Evolutionary conservation across 2,329 filamentous ascomycete species (phyloP), one percentile per base, ranked within the genome.

Genomic region (Anthostomella pinea): DNA sequence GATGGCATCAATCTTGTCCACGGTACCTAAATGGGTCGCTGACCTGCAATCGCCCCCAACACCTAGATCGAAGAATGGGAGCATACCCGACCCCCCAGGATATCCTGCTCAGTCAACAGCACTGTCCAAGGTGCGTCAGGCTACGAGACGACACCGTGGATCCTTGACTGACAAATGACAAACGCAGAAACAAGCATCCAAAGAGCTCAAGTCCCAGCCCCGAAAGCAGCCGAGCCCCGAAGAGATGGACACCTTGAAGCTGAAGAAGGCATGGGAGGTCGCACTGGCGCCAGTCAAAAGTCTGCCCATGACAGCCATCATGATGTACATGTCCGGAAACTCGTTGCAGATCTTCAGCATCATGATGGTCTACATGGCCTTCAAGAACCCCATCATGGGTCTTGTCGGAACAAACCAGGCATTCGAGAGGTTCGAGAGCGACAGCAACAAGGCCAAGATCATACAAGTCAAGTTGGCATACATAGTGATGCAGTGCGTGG

Each of bases 241-340:
- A 55, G 90, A 97, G 67, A 96, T 90, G 75, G 91, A 97, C 63
- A 89, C 85, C 15, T 73, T 98, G 46, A 97, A 97, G 73, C 72
- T 98, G 54, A 98, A 98, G 69, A 98, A 98, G 65, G 93, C 93
- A 0, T 98, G 93, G 93, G 93, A 98, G 66, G 79, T 98, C 28
- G 91, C 93, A 26, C 79, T 98, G 30, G 91, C 85, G 2, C 93
- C 93, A 1, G 84, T 93, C 45, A 98, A 98, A 71, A 83, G 85
- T 60, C 74, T 98, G 30, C 93, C 93, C 40, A 98, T 98, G 93
- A 97, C 94, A 39, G 90, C 84, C 46, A 91, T 98, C 63, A 96
- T 96, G 83, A 97, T 97, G 89, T 98, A 98, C 76, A 98, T 98
- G 93, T 94, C 91, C 20, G 93, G 93, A 57, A 98, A 97, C 69